These are phyloP conservation scores for Knufia fluminis DNA, from an alignment of 2,329 filamentous ascomycete species.

Conservation along the genomic window DNA sequence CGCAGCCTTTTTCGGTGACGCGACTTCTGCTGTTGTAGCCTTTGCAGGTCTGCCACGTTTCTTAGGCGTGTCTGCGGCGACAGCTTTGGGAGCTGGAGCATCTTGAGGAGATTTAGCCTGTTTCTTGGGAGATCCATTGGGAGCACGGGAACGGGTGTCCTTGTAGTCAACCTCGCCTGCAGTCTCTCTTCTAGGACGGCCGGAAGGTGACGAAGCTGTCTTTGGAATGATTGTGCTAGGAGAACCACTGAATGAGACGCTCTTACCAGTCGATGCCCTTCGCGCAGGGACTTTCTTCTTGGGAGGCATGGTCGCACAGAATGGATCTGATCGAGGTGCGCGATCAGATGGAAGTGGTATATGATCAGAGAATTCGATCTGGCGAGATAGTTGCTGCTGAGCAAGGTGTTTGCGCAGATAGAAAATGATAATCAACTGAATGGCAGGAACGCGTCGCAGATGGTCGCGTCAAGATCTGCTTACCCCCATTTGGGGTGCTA, in stretches of 20 bases:
- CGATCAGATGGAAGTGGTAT: too few species aligned
- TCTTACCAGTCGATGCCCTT: conserved; percentile 5
- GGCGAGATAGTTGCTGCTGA: too few species aligned
- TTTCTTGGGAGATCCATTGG: conserved; percentile 9
- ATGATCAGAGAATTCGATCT: too few species aligned
- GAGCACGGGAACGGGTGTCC: neutral
- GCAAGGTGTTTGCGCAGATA: too few species aligned
- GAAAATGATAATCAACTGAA: too few species aligned
- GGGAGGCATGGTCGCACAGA: neutral
- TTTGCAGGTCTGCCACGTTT: conserved; percentile 8
- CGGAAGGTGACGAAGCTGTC: conserved; percentile 4
- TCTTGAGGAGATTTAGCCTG: conserved; percentile 6
- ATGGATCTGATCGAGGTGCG: neutral
- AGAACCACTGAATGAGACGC: neutral
- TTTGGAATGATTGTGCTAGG: neutral
- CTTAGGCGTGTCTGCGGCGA: conserved; percentile 1
- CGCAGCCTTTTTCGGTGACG: neutral
- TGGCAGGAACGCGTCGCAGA: too few species aligned
- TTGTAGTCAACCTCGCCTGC: conserved; percentile 17
- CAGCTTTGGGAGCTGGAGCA: neutral
- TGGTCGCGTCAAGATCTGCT: too few species aligned
- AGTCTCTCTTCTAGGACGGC: conserved; percentile 17
- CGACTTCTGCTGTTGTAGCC: neutral
- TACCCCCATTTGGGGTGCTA: too few species aligned
- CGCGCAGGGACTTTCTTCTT: neutral